Percentiles rank a stretch among this genome's conserved stretches.
Conservation (phyloP, 495 filamentous ascomycete species). For the Penicillium subrubescens region DNA sequence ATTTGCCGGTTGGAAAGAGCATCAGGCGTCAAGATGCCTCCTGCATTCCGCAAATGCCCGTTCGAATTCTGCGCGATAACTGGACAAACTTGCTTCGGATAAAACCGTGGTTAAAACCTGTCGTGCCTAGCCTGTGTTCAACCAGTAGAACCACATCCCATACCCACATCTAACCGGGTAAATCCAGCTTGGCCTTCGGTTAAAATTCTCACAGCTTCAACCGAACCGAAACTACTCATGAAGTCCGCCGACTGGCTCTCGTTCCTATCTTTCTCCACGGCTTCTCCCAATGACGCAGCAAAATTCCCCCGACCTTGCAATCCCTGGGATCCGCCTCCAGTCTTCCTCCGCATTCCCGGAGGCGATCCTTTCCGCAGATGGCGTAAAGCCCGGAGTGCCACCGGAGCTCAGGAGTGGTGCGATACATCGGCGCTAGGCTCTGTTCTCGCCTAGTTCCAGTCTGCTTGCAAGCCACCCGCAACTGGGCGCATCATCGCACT, state of each 20-base stretch:
- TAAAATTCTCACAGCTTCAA: slow-evolving; percentile 12
- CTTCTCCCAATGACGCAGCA: slow-evolving; percentile 24
- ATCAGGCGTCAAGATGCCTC: not conserved
- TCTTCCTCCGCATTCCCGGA: slow-evolving; percentile 23
- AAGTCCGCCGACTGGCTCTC: slow-evolving; percentile 23
- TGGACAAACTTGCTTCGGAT: not conserved
- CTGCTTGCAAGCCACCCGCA: slow-evolving; percentile 1
- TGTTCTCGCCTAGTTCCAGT: not conserved
- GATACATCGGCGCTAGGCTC: not conserved
- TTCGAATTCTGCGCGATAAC: not conserved
- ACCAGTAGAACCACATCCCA: not conserved
- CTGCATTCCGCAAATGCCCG: not conserved
- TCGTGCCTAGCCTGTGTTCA: not conserved
- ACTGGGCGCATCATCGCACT: slow-evolving; percentile 1
- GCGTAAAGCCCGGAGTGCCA: slow-evolving; percentile 5
- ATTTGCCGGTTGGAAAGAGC: not conserved
- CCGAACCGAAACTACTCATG: not conserved
- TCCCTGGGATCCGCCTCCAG: slow-evolving; percentile 20
- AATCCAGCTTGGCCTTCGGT: slow-evolving; percentile 13
- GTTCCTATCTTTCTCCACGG: not conserved
- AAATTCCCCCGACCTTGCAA: slow-evolving; percentile 13
- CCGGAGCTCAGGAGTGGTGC: slow-evolving; percentile 6
- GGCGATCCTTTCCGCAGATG: slow-evolving; percentile 25
- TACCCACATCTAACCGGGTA: slow-evolving; percentile 1
- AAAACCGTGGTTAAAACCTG: not conserved